Base-by-base conservation (phyloP, 768 basidiomycete species). In the Phanerochaete carnosa region DNA sequence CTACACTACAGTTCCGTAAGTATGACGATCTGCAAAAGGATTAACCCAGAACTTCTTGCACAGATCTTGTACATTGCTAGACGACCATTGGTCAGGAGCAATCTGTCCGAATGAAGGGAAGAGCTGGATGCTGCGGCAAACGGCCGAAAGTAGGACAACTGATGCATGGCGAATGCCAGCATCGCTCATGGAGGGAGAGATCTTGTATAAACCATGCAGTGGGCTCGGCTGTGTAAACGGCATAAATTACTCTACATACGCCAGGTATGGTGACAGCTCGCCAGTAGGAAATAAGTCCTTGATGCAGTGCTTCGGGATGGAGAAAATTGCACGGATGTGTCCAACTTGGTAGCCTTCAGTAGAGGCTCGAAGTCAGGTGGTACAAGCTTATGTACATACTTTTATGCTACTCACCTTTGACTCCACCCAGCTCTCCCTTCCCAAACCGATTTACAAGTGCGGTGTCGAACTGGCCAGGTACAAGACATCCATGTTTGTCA, bases 381-480 rank as follows among this genome's bases (percentile, higher is more conserved):
- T 52, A 7, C 9, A 29, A 3, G 30, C 28, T 32, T 23, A 50
- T n/a, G 26, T 25, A 25, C 8, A 28, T 13, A 25, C 8, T 23
- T 3, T 28, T 12, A 28, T 50, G 19, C 19, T 4, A 43, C 28
- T 5, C 26, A 33, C 57, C 57, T 22, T 45, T 8, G 2, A 58
- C 46, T 4, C 47, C 57, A 23, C n/a, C 47, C 3, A 26, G 5
- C 8, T 32, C 46, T n/a, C 47, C 57, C 11, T 13, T 22, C 19
- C 47, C 47, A 8, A 37, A 8, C 11, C 11, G 46, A n/a, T 47
- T 68, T 23, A 73, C 61, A 1, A 76, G 59, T 0, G 62, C 73
- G 1, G 70, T 76, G 59, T 80, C 77, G 65, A 78, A 79, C 1
- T 71, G 63, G 1, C 61, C 71, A 2, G 69, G 69, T 28, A 71